A percentile compares a stretch with the other conserved stretches of the same genome.
Evolutionary conservation across 1,284 basidiomycete species (phyloP).

Genomic region (Puccinia polysora): DNA sequence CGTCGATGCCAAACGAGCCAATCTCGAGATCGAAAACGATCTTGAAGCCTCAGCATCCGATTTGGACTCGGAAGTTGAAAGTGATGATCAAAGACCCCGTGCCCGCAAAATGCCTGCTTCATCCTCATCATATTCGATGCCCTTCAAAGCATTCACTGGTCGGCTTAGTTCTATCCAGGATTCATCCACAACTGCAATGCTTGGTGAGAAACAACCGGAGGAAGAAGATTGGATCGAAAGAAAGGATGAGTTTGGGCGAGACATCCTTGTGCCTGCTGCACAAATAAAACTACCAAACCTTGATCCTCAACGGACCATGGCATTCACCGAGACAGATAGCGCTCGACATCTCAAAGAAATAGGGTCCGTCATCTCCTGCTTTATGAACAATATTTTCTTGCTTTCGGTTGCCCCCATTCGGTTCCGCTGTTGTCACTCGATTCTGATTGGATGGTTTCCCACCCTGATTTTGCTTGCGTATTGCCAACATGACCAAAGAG

Average conservation of each 20-base stretch:
- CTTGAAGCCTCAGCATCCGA: neutral
- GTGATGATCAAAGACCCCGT: neutral
- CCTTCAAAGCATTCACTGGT: slow-evolving; percentile 17
- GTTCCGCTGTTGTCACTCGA: no score
- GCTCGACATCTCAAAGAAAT: slow-evolving; percentile 9
- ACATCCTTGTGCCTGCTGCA: neutral
- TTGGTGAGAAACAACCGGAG: neutral
- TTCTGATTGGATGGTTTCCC: no score
- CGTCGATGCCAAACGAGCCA: slow-evolving; percentile 25
- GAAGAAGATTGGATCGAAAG: slow-evolving; percentile 41
- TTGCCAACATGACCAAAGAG: no score
- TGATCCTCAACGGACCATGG: slow-evolving; percentile 29
- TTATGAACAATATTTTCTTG: neutral
- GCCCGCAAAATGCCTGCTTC: neutral
- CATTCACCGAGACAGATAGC: slow-evolving; percentile 28
- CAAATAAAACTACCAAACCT: neutral
- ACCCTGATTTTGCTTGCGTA: no score
- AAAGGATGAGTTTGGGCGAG: slow-evolving; percentile 32
- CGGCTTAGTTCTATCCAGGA: neutral
- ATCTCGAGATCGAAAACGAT: neutral
- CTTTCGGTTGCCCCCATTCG: no score
- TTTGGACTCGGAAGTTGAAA: slow-evolving; percentile 1
- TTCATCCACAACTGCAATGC: neutral
- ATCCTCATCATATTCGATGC: no score
- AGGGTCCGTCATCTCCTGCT: neutral